Percentiles rank a stretch among this genome's conserved stretches.
Evolutionary conservation across 2,329 filamentous ascomycete genomes (phyloP).

Genomic region (Torrubiellomyces zombiae): DNA sequence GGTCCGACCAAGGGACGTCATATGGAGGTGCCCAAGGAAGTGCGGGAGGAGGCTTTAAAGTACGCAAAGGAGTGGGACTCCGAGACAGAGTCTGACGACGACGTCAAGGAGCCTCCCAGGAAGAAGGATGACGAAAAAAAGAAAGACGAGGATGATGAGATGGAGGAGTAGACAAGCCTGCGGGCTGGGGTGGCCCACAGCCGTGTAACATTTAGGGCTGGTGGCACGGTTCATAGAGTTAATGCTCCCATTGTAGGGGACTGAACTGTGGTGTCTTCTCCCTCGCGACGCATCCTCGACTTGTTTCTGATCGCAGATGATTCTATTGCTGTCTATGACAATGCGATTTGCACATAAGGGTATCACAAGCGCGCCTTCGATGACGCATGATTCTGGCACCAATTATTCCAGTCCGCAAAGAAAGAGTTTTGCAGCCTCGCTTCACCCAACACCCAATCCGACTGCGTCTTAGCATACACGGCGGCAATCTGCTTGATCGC

Average conservation of each 20-base stretch:
- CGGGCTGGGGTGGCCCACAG: too few species aligned
- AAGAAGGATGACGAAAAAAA: constrained; percentile 56
- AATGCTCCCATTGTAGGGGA: constrained; percentile 12
- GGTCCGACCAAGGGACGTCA: constrained; percentile 88
- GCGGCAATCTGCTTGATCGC: constrained; percentile 38
- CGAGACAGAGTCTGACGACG: constrained; percentile 72
- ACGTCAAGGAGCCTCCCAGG: too few species aligned
- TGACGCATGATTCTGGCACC: constrained; percentile 39
- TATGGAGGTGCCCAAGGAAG: constrained; percentile 78
- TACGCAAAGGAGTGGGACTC: constrained; percentile 92
- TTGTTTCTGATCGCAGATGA: too few species aligned
- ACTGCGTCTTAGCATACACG: constrained; percentile 47
- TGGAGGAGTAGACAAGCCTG: constrained; percentile 58
- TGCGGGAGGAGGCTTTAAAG: constrained; percentile 82
- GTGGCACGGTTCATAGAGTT: constrained; percentile 18
- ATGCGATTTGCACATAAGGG: too few species aligned
- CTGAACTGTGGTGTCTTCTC: background rate
- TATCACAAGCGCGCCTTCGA: too few species aligned
- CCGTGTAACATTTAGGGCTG: constrained; percentile 18
- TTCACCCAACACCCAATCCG: constrained; percentile 38
- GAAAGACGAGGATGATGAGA: constrained; percentile 55
- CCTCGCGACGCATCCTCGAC: too few species aligned
- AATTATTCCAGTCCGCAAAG: constrained; percentile 60
- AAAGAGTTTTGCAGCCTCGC: constrained; percentile 46
- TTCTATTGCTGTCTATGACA: too few species aligned